Base-by-base conservation (phyloP, 306 rosid species). In the Argentina anserina region DNA sequence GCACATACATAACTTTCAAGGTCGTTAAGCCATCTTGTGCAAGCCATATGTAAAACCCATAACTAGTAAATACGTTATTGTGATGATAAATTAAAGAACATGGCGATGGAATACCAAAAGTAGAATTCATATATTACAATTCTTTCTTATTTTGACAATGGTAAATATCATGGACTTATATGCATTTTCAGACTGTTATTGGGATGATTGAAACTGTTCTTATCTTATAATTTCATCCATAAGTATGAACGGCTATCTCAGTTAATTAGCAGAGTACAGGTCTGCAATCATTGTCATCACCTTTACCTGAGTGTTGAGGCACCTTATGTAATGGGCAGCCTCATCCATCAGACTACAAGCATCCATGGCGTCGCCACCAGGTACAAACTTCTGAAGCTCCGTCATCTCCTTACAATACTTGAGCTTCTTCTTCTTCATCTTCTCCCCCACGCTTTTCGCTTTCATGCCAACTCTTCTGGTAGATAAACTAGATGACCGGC, bases 301-400 rank as follows among this genome's bases (percentile, higher is more conserved):
- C 69, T 76, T 73, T 53, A 81, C 84, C 79, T 81, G 84, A 7
- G 76, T 72, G 25, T 36, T 21, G 61, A 81, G 84, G 42, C 84
- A 76, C 81, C 73, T 68, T 3, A 81, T 72, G 42, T 81, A 81
- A 73, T 81, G 79, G 2, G 79, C 78, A 73, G 79, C 79, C 81
- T 81, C 84, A 11, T 53, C 84, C 66, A 81, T 60, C 78, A 81
- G 62, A 47, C 56, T 50, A 61, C 75, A 67, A 28, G 65, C 18
- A 34, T 77, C 81, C 84, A 81, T 81, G 65, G 68, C 78, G 67
- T 60, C 75, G 21, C 81, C 79, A 17, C 84, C 84, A 15, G 84
- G 84, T 33, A 81, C 81, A 1, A 81, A 65, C 52, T 53, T 68
- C 53, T 81, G 71, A 25, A 76, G 81, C 58, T 68, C 53, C 0